Evolutionary conservation across 495 filamentous ascomycete genomes (phyloP).

Genomic region (Penicillium taxi): DNA sequence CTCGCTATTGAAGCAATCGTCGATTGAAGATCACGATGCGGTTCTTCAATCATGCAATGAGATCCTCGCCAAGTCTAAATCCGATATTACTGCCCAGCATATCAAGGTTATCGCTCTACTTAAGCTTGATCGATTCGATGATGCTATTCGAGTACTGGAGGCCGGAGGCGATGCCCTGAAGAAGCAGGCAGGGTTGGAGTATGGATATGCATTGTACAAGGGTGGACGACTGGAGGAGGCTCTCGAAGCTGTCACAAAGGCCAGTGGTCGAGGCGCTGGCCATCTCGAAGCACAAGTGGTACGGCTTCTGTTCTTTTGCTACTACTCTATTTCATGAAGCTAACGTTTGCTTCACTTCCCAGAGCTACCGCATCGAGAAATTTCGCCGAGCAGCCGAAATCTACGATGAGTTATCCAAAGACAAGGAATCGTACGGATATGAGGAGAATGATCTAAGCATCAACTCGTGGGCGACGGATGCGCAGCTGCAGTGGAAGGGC

Average conservation of each 20-base stretch:
- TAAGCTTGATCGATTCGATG: slow-evolving; percentile 89
- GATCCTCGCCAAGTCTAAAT: slow-evolving; percentile 53
- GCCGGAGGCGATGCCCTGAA: slow-evolving; percentile 61
- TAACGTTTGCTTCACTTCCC: slow-evolving; percentile 6
- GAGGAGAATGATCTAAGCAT: slow-evolving; percentile 85
- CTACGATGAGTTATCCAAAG: slow-evolving; percentile 55
- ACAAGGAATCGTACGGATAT: slow-evolving; percentile 40
- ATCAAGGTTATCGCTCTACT: slow-evolving; percentile 78
- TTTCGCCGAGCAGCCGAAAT: slow-evolving; percentile 63
- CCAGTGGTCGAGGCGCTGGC: slow-evolving; percentile 53
- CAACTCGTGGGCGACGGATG: slow-evolving; percentile 70
- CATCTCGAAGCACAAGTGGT: slow-evolving; percentile 88
- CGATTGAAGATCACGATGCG: slow-evolving; percentile 69
- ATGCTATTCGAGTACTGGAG: slow-evolving; percentile 71
- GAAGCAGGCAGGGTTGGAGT: slow-evolving; percentile 61
- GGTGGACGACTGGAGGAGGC: slow-evolving; percentile 67
- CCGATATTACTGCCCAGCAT: slow-evolving; percentile 60
- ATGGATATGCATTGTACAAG: slow-evolving; percentile 90
- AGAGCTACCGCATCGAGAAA: slow-evolving; percentile 77
- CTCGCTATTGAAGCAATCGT: slow-evolving; percentile 47
- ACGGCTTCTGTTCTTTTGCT: too few relatives aligned
- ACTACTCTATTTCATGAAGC: slow-evolving; percentile 1
- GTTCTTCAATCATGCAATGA: slow-evolving; percentile 64
- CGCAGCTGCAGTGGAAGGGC: slow-evolving; percentile 81
- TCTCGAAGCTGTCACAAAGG: slow-evolving; percentile 45